phyloP scores from a whole-genome alignment of 2,329 filamentous ascomycete genomes.

The Apiospora phragmitis region DNA sequence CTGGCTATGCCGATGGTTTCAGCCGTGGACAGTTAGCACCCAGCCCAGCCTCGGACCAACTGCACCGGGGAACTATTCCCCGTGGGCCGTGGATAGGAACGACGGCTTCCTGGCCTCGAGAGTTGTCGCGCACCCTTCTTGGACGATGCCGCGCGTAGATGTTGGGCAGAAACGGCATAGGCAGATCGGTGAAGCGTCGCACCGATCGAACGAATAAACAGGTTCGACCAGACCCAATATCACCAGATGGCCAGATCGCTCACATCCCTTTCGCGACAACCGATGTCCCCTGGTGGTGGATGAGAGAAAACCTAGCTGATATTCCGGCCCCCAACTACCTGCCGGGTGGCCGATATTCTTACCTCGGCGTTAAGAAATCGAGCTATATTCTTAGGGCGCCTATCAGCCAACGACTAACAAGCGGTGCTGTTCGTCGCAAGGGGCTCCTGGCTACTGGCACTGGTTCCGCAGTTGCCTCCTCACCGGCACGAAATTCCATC shows the following conservation, averaged over 20 bases:
- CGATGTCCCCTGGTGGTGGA: background rate
- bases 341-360: background rate
- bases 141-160: background rate
- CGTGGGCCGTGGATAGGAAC: background rate
- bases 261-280: background rate
- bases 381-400: background rate
- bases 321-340: background rate
- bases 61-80: background rate
- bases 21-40: background rate
- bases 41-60: constrained; percentile 5
- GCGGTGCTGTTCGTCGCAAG: background rate
- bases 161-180: background rate
- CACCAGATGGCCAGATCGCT: background rate
- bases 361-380: background rate
- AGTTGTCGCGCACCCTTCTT: background rate
- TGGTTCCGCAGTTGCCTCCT: background rate
- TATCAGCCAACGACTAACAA: background rate
- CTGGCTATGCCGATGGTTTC: background rate
- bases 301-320: background rate
- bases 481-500: background rate
- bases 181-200: background rate
- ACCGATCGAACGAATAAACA: background rate
- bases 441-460: background rate
- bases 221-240: background rate
- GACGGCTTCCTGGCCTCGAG: background rate